These are phyloP conservation scores for Geopyxis carbonaria DNA, from an alignment of 495 filamentous ascomycete species.

Conservation along the genomic window DNA sequence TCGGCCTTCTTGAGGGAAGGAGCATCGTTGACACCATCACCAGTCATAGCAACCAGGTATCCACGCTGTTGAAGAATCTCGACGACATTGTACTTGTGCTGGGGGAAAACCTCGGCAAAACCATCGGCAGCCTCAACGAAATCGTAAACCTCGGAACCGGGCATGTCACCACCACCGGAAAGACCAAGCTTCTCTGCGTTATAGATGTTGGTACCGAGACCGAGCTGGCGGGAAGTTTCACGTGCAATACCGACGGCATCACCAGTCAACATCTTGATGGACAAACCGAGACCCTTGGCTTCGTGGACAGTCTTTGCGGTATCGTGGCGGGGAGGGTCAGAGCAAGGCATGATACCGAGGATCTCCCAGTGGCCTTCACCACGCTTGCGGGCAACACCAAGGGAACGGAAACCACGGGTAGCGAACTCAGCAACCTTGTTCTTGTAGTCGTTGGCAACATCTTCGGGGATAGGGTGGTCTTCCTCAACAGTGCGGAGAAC, in stretches of 20 bases:
- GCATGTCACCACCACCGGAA: slow-evolving; percentile 69
- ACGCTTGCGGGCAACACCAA: slow-evolving; percentile 78
- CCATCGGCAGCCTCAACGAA: slow-evolving; percentile 92
- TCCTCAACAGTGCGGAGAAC: slow-evolving; percentile 70
- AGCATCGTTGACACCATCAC: slow-evolving; percentile 94
- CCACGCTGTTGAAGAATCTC: slow-evolving; percentile 93
- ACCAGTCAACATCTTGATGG: slow-evolving; percentile 94
- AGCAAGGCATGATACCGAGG: slow-evolving; percentile 86
- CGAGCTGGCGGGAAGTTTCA: slow-evolving; percentile 77
- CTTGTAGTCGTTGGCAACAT: slow-evolving; percentile 64
- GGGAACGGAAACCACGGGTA: slow-evolving; percentile 76
- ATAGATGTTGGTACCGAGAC: slow-evolving; percentile 86
- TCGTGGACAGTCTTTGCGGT: slow-evolving; percentile 80
- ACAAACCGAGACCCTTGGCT: slow-evolving; percentile 70
- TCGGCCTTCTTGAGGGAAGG: slow-evolving; percentile 93
- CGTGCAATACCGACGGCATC: slow-evolving; percentile 85
- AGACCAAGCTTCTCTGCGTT: slow-evolving; percentile 75
- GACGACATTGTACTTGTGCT: slow-evolving; percentile 96
- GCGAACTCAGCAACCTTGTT: slow-evolving; percentile 83
- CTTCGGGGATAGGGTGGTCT: slow-evolving; percentile 55
- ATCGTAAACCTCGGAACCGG: slow-evolving; percentile 80
- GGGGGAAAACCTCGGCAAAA: slow-evolving; percentile 90
- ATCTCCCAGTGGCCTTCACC: slow-evolving; percentile 67
- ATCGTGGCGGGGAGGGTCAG: slow-evolving; percentile 78
- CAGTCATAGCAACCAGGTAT: slow-evolving; percentile 94